Conservation (phyloP, 1,139 yeast genomes). For the Arxiozyma heterogenica region DNA sequence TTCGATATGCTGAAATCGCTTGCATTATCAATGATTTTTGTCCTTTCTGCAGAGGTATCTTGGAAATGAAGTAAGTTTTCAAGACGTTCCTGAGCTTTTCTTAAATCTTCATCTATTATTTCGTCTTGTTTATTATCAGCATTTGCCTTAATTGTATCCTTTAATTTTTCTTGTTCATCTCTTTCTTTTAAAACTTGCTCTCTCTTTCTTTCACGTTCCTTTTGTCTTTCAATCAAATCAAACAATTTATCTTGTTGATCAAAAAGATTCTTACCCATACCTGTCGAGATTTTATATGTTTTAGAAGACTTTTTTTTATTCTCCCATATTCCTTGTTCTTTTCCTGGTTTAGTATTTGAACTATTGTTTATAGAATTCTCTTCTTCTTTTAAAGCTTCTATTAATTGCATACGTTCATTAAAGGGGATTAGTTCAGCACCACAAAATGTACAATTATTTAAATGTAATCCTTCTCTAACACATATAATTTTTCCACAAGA, state of each 20-base stretch:
- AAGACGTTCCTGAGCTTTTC: slow-evolving; percentile 61
- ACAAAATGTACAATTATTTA: slow-evolving; percentile 81
- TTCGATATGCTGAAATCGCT: slow-evolving; percentile 89
- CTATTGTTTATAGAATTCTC: slow-evolving; percentile 28
- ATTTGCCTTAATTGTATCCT: neutral
- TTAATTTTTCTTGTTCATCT: slow-evolving; percentile 19
- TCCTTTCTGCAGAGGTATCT: slow-evolving; percentile 79
- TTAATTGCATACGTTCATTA: slow-evolving; percentile 54
- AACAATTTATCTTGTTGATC: slow-evolving; percentile 59
- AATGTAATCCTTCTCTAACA: slow-evolving; percentile 64
- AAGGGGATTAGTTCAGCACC: slow-evolving; percentile 54
- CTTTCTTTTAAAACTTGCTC: slow-evolving; percentile 13
- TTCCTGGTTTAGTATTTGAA: slow-evolving; percentile 16
- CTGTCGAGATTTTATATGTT: slow-evolving; percentile 29
- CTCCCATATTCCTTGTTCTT: slow-evolving; percentile 5
- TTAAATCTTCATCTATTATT: slow-evolving; percentile 41
- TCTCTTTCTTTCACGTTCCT: slow-evolving; percentile 21
- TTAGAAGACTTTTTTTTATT: slow-evolving; percentile 17
- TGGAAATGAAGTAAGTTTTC: slow-evolving; percentile 72
- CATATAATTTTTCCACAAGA: slow-evolving; percentile 94
- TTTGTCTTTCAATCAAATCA: slow-evolving; percentile 39
- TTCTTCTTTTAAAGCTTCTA: slow-evolving; percentile 43
- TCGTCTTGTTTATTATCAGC: slow-evolving; percentile 31
- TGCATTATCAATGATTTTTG: slow-evolving; percentile 86
- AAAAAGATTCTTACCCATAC: slow-evolving; percentile 57